Percentiles rank a stretch among this genome's conserved stretches.
Conservation (phyloP, 176 grass and related monocot genomes). For the Pontederia paniculata region DNA sequence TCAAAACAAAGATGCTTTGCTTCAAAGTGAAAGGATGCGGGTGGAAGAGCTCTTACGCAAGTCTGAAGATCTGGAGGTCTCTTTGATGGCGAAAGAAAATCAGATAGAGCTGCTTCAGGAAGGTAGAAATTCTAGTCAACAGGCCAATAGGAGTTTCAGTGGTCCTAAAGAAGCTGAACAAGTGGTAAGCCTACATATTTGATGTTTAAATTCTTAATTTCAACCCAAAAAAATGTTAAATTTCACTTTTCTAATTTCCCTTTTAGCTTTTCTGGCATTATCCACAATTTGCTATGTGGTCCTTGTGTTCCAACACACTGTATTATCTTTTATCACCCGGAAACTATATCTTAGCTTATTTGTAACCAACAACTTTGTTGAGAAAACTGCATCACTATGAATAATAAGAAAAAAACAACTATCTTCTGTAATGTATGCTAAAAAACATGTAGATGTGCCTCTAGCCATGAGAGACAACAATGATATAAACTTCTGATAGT, state of each 20-base stretch:
- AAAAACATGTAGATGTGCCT: too few species aligned
- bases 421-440: too few species aligned
- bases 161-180: constrained; percentile 77
- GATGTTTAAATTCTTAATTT: constrained; percentile 5
- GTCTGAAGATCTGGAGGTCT: constrained; percentile 67
- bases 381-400: too few species aligned
- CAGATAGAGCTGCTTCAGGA: constrained; percentile 44
- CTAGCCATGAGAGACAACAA: too few species aligned
- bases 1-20: constrained; percentile 75
- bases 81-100: constrained; percentile 51
- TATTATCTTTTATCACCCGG: too few species aligned
- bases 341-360: too few species aligned
- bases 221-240: constrained; percentile 2
- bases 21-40: constrained; percentile 62
- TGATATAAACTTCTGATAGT: too few species aligned
- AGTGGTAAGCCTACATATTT: constrained; percentile 36
- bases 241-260: too few species aligned
- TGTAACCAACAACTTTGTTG: too few species aligned
- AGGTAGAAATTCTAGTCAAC: constrained; percentile 34
- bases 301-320: background rate
- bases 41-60: constrained; percentile 52
- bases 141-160: constrained; percentile 33
- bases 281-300: background rate
- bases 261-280: background rate
- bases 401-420: too few species aligned